phyloP scores from a whole-genome alignment of 148 eudicot genomes.

The Selenicereus undatus region DNA sequence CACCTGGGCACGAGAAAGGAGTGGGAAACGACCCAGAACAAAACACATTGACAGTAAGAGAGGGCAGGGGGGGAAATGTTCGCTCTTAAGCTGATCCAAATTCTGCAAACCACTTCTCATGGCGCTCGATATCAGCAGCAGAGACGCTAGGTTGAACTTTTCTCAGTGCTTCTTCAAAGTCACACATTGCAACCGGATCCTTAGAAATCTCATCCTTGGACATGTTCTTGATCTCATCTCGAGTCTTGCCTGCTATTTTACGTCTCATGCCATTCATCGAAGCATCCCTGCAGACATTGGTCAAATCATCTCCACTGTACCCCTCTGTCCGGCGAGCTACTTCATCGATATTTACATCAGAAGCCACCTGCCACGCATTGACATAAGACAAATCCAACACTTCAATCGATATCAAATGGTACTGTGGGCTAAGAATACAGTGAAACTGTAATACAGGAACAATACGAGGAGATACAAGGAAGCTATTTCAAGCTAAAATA shows the following conservation, averaged over 20 bases:
- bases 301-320: constrained; percentile 97
- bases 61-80: not conserved
- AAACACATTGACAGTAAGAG: not conserved
- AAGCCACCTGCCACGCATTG: constrained; percentile 45
- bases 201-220: constrained; percentile 91
- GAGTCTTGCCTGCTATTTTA: constrained; percentile 89
- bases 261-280: constrained; percentile 97
- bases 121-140: constrained; percentile 80
- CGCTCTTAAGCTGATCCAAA: constrained; percentile 80
- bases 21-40: not conserved
- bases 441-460: too few species aligned
- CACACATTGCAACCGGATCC: constrained; percentile 94
- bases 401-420: not conserved
- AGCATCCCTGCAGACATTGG: constrained; percentile 93
- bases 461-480: too few species aligned
- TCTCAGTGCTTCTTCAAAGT: constrained; percentile 81
- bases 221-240: constrained; percentile 97
- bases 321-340: constrained; percentile 93
- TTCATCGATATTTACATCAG: constrained; percentile 79
- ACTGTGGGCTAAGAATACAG: too few species aligned
- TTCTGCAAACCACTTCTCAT: constrained; percentile 86
- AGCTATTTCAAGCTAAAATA: too few species aligned
- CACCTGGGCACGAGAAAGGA: constrained; percentile 1
- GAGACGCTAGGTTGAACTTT: constrained; percentile 97
- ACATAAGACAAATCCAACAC: not conserved